Percentiles rank a stretch among this genome's conserved stretches.
Evolutionary conservation across 768 basidiomycete species (phyloP).

Genomic region (Punctularia strigosozonata): DNA sequence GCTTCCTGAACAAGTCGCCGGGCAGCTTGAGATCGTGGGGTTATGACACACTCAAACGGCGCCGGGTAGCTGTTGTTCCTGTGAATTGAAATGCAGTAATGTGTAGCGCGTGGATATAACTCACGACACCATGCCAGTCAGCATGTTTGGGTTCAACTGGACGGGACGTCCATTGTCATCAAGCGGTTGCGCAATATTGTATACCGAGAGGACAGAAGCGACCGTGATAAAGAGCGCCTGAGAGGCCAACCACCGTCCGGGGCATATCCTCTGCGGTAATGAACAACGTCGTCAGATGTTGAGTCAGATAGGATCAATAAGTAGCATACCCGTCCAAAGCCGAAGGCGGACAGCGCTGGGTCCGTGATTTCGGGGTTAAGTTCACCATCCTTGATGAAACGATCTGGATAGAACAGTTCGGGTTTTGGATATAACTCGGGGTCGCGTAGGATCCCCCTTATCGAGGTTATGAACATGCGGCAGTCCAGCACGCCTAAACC

Average conservation of each 20-base stretch:
- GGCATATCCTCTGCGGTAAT: neutral
- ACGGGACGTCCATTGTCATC: neutral
- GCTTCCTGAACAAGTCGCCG: too few species aligned
- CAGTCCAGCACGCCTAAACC: neutral
- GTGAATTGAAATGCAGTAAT: too few species aligned
- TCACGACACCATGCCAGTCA: neutral
- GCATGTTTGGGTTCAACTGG: neutral
- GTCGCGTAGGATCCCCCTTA: slow-evolving; percentile 1
- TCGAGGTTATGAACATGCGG: neutral
- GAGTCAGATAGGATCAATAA: neutral
- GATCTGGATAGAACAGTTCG: neutral
- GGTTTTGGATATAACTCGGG: neutral
- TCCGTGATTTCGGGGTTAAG: neutral
- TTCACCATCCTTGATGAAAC: slow-evolving; percentile 1
- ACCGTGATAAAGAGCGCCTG: neutral
- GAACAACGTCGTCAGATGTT: neutral
- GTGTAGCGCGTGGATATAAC: too few species aligned
- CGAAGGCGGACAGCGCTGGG: neutral
- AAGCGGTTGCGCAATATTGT: neutral
- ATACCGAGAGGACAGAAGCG: neutral
- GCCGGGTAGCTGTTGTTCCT: too few species aligned
- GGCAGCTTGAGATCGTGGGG: too few species aligned
- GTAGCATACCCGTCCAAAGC: neutral
- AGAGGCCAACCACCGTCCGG: neutral
- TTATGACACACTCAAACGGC: too few species aligned